Percentiles rank a stretch among this genome's conserved stretches.
Conservation (phyloP, 306 rosid species). For the Ormosia semicastrata region DNA sequence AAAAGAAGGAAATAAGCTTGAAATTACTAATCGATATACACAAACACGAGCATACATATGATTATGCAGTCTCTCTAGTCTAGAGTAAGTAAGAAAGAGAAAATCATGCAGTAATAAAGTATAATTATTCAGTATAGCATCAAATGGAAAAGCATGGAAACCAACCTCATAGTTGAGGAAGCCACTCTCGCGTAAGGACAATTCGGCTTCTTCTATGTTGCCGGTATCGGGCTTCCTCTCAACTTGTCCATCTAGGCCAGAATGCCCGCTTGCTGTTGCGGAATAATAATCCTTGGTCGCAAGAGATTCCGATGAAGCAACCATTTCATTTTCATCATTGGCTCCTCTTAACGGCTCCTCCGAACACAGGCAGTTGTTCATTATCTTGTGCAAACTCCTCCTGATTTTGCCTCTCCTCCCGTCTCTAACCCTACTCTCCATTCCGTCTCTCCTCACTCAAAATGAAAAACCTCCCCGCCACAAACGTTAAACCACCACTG, state of each 20-base stretch:
- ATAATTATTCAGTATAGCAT: neutral
- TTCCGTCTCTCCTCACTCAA: slow-evolving; percentile 42
- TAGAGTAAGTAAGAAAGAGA: neutral
- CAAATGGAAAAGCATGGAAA: neutral
- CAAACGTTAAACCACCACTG: slow-evolving; percentile 28
- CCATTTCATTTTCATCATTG: slow-evolving; percentile 34
- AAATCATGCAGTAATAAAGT: neutral
- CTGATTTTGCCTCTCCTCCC: slow-evolving; percentile 30
- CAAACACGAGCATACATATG: neutral
- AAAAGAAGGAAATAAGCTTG: neutral
- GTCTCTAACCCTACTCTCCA: slow-evolving; percentile 50
- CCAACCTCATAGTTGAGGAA: slow-evolving; percentile 83
- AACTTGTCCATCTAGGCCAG: slow-evolving; percentile 37
- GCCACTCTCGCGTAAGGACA: slow-evolving; percentile 78
- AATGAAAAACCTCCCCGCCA: slow-evolving; percentile 45
- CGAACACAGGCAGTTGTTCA: slow-evolving; percentile 67
- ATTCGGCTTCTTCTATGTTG: slow-evolving; percentile 80
- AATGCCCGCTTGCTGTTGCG: slow-evolving; percentile 35
- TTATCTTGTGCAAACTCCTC: slow-evolving; percentile 50
- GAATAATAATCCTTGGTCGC: slow-evolving; percentile 51
- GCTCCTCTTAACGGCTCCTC: slow-evolving; percentile 51
- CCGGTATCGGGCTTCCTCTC: slow-evolving; percentile 51
- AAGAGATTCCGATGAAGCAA: slow-evolving; percentile 48
- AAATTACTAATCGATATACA: neutral
- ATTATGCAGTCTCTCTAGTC: neutral